phyloP scores from a whole-genome alignment of 1,284 basidiomycete genomes.

The Pisolithus thermaeus region DNA sequence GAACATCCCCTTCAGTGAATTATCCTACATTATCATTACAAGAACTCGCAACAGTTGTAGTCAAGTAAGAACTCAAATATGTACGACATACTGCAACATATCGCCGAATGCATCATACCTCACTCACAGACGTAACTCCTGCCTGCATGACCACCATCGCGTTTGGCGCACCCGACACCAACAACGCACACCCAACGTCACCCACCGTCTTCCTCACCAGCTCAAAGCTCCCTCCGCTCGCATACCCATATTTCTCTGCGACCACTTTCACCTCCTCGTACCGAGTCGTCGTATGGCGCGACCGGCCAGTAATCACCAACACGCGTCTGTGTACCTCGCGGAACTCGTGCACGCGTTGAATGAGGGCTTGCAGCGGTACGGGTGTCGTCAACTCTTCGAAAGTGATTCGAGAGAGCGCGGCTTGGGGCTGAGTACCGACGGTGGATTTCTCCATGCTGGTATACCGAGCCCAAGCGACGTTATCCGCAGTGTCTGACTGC shows the following conservation, averaged over 20 bases:
- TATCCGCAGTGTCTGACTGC: conserved; percentile 71
- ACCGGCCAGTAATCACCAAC: conserved; percentile 70
- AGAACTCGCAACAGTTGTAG: too few species aligned
- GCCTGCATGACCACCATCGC: conserved; percentile 27
- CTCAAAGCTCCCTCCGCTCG: conserved; percentile 32
- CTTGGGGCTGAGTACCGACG: conserved; percentile 25
- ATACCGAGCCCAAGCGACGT: conserved; percentile 59
- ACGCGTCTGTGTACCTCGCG: conserved; percentile 28
- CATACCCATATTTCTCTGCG: conserved; percentile 38
- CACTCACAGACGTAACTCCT: conserved; percentile 1
- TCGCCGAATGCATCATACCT: neutral
- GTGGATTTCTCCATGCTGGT: conserved; percentile 24
- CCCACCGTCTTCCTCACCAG: conserved; percentile 68
- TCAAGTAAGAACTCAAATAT: too few species aligned
- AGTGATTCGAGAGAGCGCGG: conserved; percentile 49
- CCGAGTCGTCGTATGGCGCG: conserved; percentile 61
- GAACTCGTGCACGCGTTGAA: conserved; percentile 36
- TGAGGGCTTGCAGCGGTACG: conserved; percentile 50
- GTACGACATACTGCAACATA: neutral
- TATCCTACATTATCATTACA: too few species aligned
- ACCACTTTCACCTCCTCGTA: conserved; percentile 53
- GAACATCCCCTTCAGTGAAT: too few species aligned
- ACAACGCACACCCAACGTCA: conserved; percentile 63
- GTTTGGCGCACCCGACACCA: conserved; percentile 30
- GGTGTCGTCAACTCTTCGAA: conserved; percentile 45